Evolutionary conservation across 768 basidiomycete species (phyloP).

Genomic region (Tubosaeta sp.): DNA sequence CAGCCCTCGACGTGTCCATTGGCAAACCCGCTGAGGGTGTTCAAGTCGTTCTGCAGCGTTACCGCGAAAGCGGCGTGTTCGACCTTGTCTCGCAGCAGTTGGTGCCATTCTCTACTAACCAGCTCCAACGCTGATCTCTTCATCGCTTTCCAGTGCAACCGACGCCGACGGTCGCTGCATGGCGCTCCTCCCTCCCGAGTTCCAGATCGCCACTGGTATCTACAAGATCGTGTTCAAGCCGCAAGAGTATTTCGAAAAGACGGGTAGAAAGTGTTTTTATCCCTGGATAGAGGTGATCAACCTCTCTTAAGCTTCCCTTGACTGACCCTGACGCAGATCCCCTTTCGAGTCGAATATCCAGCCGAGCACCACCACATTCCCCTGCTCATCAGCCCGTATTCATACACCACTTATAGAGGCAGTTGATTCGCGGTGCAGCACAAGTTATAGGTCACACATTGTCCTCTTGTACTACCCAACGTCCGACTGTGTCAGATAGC

Average conservation of each 20-base stretch:
- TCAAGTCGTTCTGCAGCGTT: slow-evolving; percentile 55
- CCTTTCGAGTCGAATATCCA: slow-evolving; percentile 68
- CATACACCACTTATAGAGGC: slow-evolving; percentile 91
- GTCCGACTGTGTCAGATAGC: slow-evolving; percentile 2
- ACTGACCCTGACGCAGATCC: slow-evolving; percentile 49
- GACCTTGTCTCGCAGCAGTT: slow-evolving; percentile 60
- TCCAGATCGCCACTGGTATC: slow-evolving; percentile 41
- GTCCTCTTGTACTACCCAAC: slow-evolving; percentile 3
- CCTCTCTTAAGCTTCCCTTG: background rate
- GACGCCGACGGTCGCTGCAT: slow-evolving; percentile 81
- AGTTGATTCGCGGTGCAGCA: slow-evolving; percentile 41
- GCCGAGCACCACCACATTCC: slow-evolving; percentile 89
- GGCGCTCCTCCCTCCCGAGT: slow-evolving; percentile 55
- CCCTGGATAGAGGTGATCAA: slow-evolving; percentile 80
- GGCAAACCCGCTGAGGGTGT: slow-evolving; percentile 80
- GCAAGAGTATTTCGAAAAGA: slow-evolving; percentile 71
- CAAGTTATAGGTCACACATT: slow-evolving; percentile 5
- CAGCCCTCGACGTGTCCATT: slow-evolving; percentile 82
- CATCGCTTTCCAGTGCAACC: slow-evolving; percentile 50
- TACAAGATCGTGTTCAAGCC: slow-evolving; percentile 89
- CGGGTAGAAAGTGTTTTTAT: slow-evolving; percentile 70
- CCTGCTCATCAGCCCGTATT: slow-evolving; percentile 86
- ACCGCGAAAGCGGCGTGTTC: slow-evolving; percentile 43
- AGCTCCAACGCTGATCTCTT: background rate
- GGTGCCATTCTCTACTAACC: slow-evolving; percentile 7